Percentiles rank a stretch among this genome's conserved stretches.
phyloP scores from a whole-genome alignment of 345 rosid species.

The Leavenworthia alabamica region DNA sequence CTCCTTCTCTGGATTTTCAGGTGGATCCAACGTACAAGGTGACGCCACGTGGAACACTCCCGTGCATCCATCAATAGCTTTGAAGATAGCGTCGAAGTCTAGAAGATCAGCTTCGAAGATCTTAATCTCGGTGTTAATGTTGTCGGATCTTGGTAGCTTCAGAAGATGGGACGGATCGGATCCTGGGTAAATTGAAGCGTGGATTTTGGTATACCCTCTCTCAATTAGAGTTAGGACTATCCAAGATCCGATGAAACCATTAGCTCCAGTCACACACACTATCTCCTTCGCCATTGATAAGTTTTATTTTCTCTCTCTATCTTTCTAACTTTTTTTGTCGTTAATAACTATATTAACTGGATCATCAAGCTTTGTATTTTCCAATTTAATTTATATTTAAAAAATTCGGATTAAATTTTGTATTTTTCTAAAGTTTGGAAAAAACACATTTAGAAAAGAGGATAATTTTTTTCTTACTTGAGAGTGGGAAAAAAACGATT shows the following conservation, averaged over 20 bases:
- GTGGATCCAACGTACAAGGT: constrained; percentile 67
- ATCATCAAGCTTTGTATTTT: neutral
- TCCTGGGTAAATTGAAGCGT: constrained; percentile 57
- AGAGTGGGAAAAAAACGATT: too few relatives aligned
- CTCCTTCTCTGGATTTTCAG: constrained; percentile 53
- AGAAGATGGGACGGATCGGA: constrained; percentile 50
- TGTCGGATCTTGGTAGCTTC: constrained; percentile 40
- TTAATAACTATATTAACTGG: neutral
- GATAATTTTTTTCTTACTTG: too few relatives aligned
- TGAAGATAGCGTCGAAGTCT: constrained; percentile 45
- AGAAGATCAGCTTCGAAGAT: constrained; percentile 58
- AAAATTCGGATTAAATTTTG: too few relatives aligned
- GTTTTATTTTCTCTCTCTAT: neutral
- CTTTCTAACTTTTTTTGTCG: too few relatives aligned
- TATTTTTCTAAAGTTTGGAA: too few relatives aligned
- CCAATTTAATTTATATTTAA: too few relatives aligned
- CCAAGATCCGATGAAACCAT: constrained; percentile 85
- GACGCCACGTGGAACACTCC: constrained; percentile 92
- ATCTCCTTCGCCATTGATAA: constrained; percentile 35
- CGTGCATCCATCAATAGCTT: constrained; percentile 58
- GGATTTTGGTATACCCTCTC: constrained; percentile 50
- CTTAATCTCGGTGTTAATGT: too few relatives aligned
- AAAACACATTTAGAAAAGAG: too few relatives aligned
- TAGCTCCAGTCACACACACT: constrained; percentile 80
- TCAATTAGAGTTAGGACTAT: constrained; percentile 46